phyloP scores from a whole-genome alignment of 148 eudicot genomes.

The Nepenthes mirabilis region DNA sequence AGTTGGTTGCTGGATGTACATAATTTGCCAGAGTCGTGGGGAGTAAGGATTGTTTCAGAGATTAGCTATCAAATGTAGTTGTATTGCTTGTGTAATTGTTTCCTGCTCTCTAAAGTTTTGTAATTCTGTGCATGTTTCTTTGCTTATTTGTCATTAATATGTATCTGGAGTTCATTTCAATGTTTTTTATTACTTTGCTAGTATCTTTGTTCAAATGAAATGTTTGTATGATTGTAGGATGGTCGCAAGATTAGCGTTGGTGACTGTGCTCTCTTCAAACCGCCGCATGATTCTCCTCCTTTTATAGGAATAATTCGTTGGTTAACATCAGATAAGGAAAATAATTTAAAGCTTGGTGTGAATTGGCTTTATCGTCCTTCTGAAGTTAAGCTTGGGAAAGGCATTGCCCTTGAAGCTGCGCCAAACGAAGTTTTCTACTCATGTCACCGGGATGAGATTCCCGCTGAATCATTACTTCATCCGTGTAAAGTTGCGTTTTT shows the following conservation, averaged over 20 bases:
- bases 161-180: too few relatives aligned
- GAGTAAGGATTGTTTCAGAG: too few relatives aligned
- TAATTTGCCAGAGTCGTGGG: too few relatives aligned
- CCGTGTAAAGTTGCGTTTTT: slow-evolving; percentile 55
- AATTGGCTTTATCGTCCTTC: slow-evolving; percentile 50
- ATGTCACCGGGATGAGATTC: too few relatives aligned
- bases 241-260: slow-evolving; percentile 48
- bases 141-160: too few relatives aligned
- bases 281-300: slow-evolving; percentile 37
- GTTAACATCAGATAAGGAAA: slow-evolving; percentile 19
- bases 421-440: too few relatives aligned
- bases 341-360: slow-evolving; percentile 24
- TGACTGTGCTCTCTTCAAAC: slow-evolving; percentile 61
- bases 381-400: slow-evolving; percentile 8
- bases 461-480: slow-evolving; percentile 38
- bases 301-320: slow-evolving; percentile 43
- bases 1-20: too few relatives aligned
- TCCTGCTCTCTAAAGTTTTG: too few relatives aligned
- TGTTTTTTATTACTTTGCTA: slow-evolving; percentile 1
- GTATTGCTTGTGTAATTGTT: too few relatives aligned
- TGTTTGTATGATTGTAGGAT: slow-evolving; percentile 20
- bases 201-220: neutral
- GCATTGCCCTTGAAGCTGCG: too few relatives aligned
- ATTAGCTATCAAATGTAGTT: too few relatives aligned
- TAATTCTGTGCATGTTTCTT: too few relatives aligned